phyloP scores from a whole-genome alignment of 2,329 filamentous ascomycete genomes.

The Beauveria sp. region DNA sequence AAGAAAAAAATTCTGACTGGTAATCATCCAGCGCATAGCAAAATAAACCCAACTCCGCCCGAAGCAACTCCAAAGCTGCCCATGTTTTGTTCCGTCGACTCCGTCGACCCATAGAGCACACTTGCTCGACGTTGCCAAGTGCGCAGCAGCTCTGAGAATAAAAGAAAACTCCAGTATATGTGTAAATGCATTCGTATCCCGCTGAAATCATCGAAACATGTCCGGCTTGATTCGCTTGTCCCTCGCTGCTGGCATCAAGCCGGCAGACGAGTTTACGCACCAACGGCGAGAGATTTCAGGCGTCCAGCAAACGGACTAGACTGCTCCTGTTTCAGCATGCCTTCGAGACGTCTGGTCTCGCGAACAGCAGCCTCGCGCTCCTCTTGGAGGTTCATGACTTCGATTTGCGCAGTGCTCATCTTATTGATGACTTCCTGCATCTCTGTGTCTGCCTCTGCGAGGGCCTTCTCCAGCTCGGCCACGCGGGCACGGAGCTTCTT shows the following conservation, averaged over 20 bases:
- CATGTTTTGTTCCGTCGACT: background rate
- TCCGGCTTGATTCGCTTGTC: slow-evolving; percentile 5
- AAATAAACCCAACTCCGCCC: slow-evolving; percentile 1
- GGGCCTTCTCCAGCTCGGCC: slow-evolving; percentile 73
- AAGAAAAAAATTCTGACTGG: background rate
- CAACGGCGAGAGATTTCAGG: slow-evolving; percentile 26
- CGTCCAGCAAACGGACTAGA: slow-evolving; percentile 40
- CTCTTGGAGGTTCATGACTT: slow-evolving; percentile 71
- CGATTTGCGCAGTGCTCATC: slow-evolving; percentile 77
- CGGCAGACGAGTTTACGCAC: slow-evolving; percentile 12
- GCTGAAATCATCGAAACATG: slow-evolving; percentile 8
- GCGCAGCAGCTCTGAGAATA: slow-evolving; percentile 11
- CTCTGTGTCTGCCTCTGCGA: slow-evolving; percentile 52
- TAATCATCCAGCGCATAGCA: background rate
- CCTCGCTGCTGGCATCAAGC: slow-evolving; percentile 9
- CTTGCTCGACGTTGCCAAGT: background rate
- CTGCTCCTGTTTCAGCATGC: slow-evolving; percentile 56
- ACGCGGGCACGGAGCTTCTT: slow-evolving; percentile 71
- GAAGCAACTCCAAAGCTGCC: slow-evolving; percentile 1
- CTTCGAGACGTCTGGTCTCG: slow-evolving; percentile 62
- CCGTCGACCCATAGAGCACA: slow-evolving; percentile 9
- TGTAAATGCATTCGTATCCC: slow-evolving; percentile 22
- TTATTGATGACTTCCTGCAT: slow-evolving; percentile 75
- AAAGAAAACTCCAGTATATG: slow-evolving; percentile 30
- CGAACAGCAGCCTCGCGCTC: slow-evolving; percentile 67